Evolutionary conservation across 2,329 filamentous ascomycete species (phyloP), one percentile per base, ranked within the genome.

Genomic region (Colletotrichum incanum): DNA sequence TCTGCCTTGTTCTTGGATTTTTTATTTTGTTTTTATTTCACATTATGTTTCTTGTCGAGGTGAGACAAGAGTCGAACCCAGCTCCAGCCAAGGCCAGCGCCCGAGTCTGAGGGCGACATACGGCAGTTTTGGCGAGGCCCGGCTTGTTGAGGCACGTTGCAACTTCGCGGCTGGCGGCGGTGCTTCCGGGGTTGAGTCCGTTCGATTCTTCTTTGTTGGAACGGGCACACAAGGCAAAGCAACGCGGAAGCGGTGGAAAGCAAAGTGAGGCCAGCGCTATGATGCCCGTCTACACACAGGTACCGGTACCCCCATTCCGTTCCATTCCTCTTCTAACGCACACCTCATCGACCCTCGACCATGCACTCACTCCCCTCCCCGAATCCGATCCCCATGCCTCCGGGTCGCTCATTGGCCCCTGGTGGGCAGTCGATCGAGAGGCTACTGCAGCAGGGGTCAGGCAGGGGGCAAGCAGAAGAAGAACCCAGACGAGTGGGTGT

Each of bases 401-500:
- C 49, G 54, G 16, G 37, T n/a, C 45, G 45, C 54, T 47, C 70
- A 70, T 60, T 70, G 70, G 60, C 55, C 67, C 71, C 67, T 55
- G 56, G 66, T 34, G 45, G 52, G 52, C 58, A 69, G 69, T 52
- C 69, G 69, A 72, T 72, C 69, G 65, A 63, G 39, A 62, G 49
- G 50, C 66, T 73, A 71, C 49, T 28, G 71, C 60, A 70, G 71
- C 61, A 71, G 52, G 71, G 71, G 55, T 47, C 26, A n/a, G 28
- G n/a, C 52, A 54, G 55, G 61, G 31, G 59, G 37, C 65, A 59
- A 69, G 65, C 64, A 64, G 59, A 64, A 69, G 58, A 68, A 72
- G 62, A 59, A 64, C 69, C 69, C 69, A 56, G 69, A 37, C 52
- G 58, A 72, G 62, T 71, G 71, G 67, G 65, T 61, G 67, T 67